A percentile compares a stretch with the other conserved stretches of the same genome.
These are phyloP conservation scores for Suillus cothurnatus DNA, from an alignment of 768 basidiomycete genomes.

Conservation along the genomic window DNA sequence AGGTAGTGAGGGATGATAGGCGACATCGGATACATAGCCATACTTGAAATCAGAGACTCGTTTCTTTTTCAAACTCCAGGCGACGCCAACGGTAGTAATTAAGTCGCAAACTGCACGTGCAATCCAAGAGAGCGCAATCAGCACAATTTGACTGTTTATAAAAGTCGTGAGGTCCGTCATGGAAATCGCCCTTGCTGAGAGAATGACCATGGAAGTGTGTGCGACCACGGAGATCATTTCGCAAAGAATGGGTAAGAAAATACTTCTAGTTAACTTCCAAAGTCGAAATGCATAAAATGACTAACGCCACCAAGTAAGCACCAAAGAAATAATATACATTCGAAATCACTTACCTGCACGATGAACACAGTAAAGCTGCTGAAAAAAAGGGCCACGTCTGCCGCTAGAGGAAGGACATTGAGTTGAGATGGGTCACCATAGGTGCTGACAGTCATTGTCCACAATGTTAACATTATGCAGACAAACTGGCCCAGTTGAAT, in stretches of 20 bases:
- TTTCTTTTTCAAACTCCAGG: not conserved
- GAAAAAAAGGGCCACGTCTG: not conserved
- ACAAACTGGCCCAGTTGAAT: conserved; percentile 8
- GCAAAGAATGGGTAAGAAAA: conserved; percentile 6
- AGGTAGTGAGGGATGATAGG: not conserved
- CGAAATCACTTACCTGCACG: conserved; percentile 4
- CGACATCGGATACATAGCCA: not conserved
- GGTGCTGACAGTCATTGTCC: conserved; percentile 8
- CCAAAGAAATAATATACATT: not conserved
- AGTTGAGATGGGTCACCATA: conserved; percentile 4
- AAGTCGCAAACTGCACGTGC: conserved; percentile 2
- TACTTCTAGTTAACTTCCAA: conserved; percentile 1
- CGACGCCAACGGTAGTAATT: conserved; percentile 2
- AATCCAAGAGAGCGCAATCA: not conserved
- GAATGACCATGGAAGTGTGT: not conserved
- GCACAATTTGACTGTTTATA: not conserved
- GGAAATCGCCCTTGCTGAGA: not conserved
- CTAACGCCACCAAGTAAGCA: not conserved
- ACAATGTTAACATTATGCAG: not conserved
- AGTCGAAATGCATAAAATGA: conserved; percentile 11
- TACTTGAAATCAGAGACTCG: not conserved
- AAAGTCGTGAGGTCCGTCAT: conserved; percentile 1
- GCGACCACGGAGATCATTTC: not conserved
- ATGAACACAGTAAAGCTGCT: not conserved
- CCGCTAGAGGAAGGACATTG: conserved; percentile 1